Conservation (phyloP, 2,329 filamentous ascomycete species). For the Ophiostoma sp. region DNA sequence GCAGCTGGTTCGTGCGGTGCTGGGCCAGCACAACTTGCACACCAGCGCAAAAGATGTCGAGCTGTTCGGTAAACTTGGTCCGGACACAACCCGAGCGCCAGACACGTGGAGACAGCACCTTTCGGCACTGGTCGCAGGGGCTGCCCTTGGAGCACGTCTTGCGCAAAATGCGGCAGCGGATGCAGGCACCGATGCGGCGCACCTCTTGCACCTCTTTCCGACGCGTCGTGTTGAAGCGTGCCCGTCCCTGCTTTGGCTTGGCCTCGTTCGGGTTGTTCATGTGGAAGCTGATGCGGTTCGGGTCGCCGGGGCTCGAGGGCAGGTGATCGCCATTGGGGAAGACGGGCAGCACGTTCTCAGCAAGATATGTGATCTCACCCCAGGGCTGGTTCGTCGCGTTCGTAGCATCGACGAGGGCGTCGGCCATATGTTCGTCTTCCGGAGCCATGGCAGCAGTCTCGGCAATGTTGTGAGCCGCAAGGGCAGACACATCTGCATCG, state of each 20-base stretch:
- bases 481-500: neutral
- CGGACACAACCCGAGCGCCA: conserved; percentile 61
- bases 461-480: neutral
- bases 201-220: conserved; percentile 61
- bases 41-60: conserved; percentile 59
- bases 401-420: conserved; percentile 20
- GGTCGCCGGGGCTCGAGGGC: conserved; percentile 18
- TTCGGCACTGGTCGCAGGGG: conserved; percentile 58
- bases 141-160: conserved; percentile 62
- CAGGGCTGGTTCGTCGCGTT: conserved; percentile 39
- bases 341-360: conserved; percentile 32
- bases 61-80: conserved; percentile 55
- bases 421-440: conserved; percentile 13
- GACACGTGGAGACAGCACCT: conserved; percentile 58
- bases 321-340: conserved; percentile 26
- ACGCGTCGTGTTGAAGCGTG: conserved; percentile 52
- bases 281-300: conserved; percentile 46
- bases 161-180: conserved; percentile 58
- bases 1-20: conserved; percentile 52
- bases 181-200: conserved; percentile 59
- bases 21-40: conserved; percentile 59
- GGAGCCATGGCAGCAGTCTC: neutral
- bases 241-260: conserved; percentile 47
- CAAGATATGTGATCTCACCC: conserved; percentile 49
- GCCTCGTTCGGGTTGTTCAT: conserved; percentile 48